Percentiles rank a stretch among this genome's conserved stretches.
Evolutionary conservation across 768 basidiomycete species (phyloP).

Genomic region (Boletus patriciae): DNA sequence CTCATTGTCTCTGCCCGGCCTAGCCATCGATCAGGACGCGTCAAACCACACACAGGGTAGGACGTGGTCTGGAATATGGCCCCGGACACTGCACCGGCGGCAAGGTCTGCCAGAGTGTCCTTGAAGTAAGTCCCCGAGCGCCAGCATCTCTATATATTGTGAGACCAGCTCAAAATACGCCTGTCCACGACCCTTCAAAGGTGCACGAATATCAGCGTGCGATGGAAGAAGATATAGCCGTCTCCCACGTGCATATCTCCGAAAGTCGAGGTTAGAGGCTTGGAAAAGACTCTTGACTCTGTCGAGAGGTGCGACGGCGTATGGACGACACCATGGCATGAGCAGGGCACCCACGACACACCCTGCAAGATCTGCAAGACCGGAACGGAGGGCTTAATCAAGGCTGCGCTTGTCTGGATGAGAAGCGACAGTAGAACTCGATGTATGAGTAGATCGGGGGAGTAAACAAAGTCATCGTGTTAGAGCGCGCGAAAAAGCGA

Average conservation of each 20-base stretch:
- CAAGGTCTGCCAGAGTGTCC: conserved; percentile 79
- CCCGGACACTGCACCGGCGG: conserved; percentile 84
- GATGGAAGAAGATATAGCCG: conserved; percentile 27
- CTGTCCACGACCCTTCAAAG: conserved; percentile 78
- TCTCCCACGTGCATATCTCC: conserved; percentile 73
- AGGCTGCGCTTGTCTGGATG: conserved; percentile 53
- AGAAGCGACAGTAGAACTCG: conserved; percentile 35
- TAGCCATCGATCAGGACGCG: conserved; percentile 72
- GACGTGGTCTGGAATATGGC: conserved; percentile 83
- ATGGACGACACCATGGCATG: too few species aligned
- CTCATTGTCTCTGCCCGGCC: conserved; percentile 75
- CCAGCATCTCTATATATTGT: conserved; percentile 72
- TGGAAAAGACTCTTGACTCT: conserved; percentile 98
- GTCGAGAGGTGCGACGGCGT: conserved; percentile 90
- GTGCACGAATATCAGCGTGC: conserved; percentile 5
- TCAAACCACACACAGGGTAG: conserved; percentile 91
- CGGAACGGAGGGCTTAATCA: conserved; percentile 68
- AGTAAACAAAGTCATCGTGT: too few species aligned
- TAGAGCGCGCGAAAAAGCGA: too few species aligned
- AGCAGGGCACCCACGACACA: too few species aligned
- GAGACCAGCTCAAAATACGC: conserved; percentile 69
- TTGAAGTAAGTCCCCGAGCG: conserved; percentile 84
- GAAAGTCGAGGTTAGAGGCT: conserved; percentile 90
- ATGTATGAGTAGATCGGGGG: too few species aligned
- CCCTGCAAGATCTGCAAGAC: conserved; percentile 87